Base-by-base conservation (phyloP, 2,329 filamentous ascomycete species). In the Plectosphaerella sp. region DNA sequence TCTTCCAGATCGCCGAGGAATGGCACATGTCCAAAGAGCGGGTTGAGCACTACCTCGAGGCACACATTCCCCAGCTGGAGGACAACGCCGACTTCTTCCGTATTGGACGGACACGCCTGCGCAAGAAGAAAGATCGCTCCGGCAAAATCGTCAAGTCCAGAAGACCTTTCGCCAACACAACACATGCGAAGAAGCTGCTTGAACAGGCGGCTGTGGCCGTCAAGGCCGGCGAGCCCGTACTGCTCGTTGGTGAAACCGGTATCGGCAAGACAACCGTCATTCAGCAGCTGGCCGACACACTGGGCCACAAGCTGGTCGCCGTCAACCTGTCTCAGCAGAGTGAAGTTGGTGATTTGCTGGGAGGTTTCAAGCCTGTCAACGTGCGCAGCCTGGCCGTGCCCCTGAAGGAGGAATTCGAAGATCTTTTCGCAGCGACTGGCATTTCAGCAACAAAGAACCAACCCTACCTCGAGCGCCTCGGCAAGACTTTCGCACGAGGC, bases 301-400 rank as follows among this genome's bases (percentile, higher is more conserved):
- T 97, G 25, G 90, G 92, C 2, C 88, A 91, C 64, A 95, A 90
- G 61, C 80, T 99, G 12, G 88, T 91, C 0, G 90, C 92, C 3
- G 91, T 99, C 64, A 99, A 99, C 64, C 70, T 99, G 65, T 99
- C 94, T 0, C 95, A 99, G 66, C 95, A 99, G 67, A 97, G 92
- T 63, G 95, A 99, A 70, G 92, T 89, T 41, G 89, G 92, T n/a
- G 94, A 99, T 72, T 74, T 99, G 12, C 77, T 99, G 1, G 95
- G 94, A 61, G 94, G 94, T 0, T 97, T 96, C 74, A 99, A 99
- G 67, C 94, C 94, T 1, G 88, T 99, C 54, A 97, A 93, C 64
- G 83, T 94, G 42, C 85, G 93, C 58, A 95, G 86, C 55, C 77
- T 97, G 52, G 88, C 94, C 1, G 82, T 97, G 37, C 93, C 94